Base-by-base conservation (phyloP, 768 basidiomycete genomes). In the Tulasnella sp. region DNA sequence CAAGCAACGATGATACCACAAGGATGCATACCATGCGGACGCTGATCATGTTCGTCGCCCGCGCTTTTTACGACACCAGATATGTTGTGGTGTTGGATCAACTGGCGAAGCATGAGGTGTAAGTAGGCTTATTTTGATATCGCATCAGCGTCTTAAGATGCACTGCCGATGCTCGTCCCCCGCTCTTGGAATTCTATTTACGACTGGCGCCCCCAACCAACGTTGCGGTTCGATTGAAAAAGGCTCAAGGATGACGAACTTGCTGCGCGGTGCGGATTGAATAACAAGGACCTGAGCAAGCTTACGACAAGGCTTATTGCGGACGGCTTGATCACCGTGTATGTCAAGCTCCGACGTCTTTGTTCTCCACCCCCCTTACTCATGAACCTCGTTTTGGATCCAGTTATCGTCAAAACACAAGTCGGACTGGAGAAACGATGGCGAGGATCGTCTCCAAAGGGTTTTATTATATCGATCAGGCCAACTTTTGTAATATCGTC, bases 381-480 rank as follows among this genome's bases (percentile, higher is more conserved):
- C 3, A 53, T 24, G 13, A 26, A 51, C 19, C 32, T 29, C 27
- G 24, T 29, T 38, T 27, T n/a, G 44, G 19, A n/a, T 45, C 50
- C 47, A 7, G 61, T 47, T 34, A 19, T 15, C 51, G 13, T 9
- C 34, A 64, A 32, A 42, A 51, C 30, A 42, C 47, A 24, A 50
- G 26, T 60, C 29, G 34, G 51, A 52, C 43, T 3, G 41, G 48
- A 3, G 47, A 43, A 24, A 54, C 50, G 13, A 58, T 58, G 27
- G 34, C 26, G n/a, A 50, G 58, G 43, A 42, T 34, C 26, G 19
- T 13, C 21, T 47, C 32, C 61, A 9, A 86, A 67, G 86, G 89
- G 68, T 99, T 97, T 76, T 99, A 89, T 76, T 97, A 90, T 73
- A 88, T 99, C 69, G 86, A 99, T 74, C 93, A 95, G 72, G 83